These are phyloP conservation scores for Periconia sp. DNA, from an alignment of 2,329 filamentous ascomycete species.

Conservation along the genomic window DNA sequence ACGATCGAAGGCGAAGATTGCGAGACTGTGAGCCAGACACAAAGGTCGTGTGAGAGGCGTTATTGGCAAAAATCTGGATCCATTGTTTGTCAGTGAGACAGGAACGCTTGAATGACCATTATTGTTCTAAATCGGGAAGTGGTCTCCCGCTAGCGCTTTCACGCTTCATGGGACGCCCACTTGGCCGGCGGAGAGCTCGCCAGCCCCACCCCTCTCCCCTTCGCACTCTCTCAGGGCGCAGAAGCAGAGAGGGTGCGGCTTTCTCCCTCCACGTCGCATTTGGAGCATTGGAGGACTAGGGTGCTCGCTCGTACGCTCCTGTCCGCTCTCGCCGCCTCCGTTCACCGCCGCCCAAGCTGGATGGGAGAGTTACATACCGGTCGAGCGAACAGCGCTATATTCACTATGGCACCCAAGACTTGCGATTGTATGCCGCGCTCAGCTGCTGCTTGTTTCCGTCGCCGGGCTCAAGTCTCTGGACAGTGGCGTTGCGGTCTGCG, in stretches of 20 bases:
- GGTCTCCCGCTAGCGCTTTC: constrained; percentile 15
- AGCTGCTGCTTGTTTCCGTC: neutral
- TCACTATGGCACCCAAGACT: neutral
- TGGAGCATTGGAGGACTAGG: neutral
- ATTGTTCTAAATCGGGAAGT: constrained; percentile 25
- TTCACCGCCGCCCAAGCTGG: neutral
- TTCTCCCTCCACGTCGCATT: neutral
- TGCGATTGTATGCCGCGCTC: too few species aligned
- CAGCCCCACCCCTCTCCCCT: constrained; percentile 4
- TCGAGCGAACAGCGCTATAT: neutral
- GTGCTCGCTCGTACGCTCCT: neutral
- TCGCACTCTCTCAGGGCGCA: too few species aligned
- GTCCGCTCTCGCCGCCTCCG: neutral
- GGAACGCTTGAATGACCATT: constrained; percentile 13
- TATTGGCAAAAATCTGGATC: constrained; percentile 16
- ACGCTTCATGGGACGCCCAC: constrained; percentile 12
- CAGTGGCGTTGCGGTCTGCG: constrained; percentile 11
- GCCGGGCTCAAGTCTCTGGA: neutral
- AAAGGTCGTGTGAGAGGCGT: too few species aligned
- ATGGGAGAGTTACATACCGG: constrained; percentile 1
- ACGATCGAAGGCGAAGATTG: too few species aligned
- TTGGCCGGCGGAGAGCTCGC: neutral
- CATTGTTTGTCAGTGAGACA: constrained; percentile 27
- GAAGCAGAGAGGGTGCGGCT: constrained; percentile 1
- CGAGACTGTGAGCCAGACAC: too few species aligned